Conservation (phyloP, 2,329 filamentous ascomycete species). For the Cladosporium halotolerans region DNA sequence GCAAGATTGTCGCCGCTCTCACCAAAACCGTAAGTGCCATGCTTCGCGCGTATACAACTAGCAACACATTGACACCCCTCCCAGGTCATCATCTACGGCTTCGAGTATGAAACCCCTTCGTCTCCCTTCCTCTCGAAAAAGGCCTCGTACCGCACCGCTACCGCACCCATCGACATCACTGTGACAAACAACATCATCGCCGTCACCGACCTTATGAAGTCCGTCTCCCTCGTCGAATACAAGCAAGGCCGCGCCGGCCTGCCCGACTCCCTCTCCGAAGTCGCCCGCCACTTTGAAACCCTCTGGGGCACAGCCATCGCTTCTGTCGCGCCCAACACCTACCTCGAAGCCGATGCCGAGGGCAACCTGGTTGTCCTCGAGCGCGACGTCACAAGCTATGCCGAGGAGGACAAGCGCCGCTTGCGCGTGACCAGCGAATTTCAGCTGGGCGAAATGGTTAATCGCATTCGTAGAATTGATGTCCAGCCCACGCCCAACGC, state of each 20-base stretch:
- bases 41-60: not conserved
- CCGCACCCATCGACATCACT: slow-evolving; percentile 74
- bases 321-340: slow-evolving; percentile 64
- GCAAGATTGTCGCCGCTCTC: slow-evolving; percentile 77
- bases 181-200: slow-evolving; percentile 70
- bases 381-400: slow-evolving; percentile 65
- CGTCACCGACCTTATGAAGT: slow-evolving; percentile 91
- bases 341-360: slow-evolving; percentile 77
- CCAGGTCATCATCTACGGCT: slow-evolving; percentile 54
- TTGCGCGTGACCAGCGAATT: slow-evolving; percentile 75
- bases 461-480: slow-evolving; percentile 70
- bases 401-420: slow-evolving; percentile 63
- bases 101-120: slow-evolving; percentile 51
- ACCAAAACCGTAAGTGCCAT: slow-evolving; percentile 69
- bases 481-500: slow-evolving; percentile 60
- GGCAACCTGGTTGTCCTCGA: slow-evolving; percentile 81
- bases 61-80: slow-evolving; percentile 16
- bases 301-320: slow-evolving; percentile 76
- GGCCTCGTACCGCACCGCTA: slow-evolving; percentile 73
- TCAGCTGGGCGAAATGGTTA: slow-evolving; percentile 86
- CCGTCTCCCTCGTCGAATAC: slow-evolving; percentile 71
- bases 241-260: slow-evolving; percentile 47
- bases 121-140: slow-evolving; percentile 57
- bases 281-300: slow-evolving; percentile 73
- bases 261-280: slow-evolving; percentile 62